A percentile compares a stretch with the other conserved stretches of the same genome.
Conservation (phyloP, 257 asterid genomes). For the Solanum ossicruentum region DNA sequence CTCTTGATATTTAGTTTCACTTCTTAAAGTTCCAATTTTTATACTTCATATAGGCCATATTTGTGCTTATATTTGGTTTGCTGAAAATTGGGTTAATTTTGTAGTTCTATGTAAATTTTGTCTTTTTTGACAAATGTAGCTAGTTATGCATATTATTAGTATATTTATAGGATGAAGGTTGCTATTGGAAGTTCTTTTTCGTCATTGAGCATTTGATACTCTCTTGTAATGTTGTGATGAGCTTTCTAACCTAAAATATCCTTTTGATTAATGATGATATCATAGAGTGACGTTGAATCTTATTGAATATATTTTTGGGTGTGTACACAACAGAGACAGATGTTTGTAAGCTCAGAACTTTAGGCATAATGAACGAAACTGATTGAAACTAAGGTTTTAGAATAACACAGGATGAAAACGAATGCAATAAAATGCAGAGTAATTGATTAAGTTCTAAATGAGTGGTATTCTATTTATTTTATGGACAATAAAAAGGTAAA, state of each 20-base stretch:
- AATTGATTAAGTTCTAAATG: neutral
- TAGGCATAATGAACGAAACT: neutral
- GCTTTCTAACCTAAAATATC: neutral
- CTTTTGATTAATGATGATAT: neutral
- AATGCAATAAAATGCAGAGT: neutral
- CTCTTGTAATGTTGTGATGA: neutral
- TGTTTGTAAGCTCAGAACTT: neutral
- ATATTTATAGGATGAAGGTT: neutral
- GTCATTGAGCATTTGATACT: neutral
- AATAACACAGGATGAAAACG: neutral
- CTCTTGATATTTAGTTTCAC: neutral
- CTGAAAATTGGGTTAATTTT: neutral
- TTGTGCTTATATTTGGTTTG: neutral
- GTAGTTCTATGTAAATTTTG: neutral
- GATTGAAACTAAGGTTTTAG: neutral
- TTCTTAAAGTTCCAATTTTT: neutral
- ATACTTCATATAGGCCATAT: neutral
- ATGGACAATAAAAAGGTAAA: neutral
- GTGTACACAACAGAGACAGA: neutral
- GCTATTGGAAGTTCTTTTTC: neutral
- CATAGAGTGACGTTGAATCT: neutral
- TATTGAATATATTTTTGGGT: neutral
- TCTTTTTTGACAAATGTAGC: neutral
- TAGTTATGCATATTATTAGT: neutral
- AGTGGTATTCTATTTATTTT: neutral